Evolutionary conservation across 1,284 basidiomycete species (phyloP), one percentile per base, ranked within the genome.

Genomic region (Cutaneotrichosporon sp.): DNA sequence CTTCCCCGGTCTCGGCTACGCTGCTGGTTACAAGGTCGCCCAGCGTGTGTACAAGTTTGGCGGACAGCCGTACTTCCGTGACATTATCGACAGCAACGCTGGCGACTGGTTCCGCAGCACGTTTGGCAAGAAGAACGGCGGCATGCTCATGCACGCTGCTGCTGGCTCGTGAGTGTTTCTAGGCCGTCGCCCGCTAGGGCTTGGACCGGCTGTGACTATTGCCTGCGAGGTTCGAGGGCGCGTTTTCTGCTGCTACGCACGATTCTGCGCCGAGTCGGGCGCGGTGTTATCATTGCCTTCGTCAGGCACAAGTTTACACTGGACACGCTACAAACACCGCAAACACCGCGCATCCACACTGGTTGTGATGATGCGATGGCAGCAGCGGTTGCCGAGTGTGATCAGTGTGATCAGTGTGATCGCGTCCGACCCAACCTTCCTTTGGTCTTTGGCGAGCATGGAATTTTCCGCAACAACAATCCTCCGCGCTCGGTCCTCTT

Each of bases 1-100:
- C 47, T 99, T 99, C 84, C 96, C 97, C 32, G 96, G 96, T 69
- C 88, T 99, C 4, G 97, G 97, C 1, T 99, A 99, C 78, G 97
- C 96, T 4, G 96, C 93, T 36, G 93, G 94, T 0, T 99, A 99
- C 88, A 99, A 99, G 82, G 83, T 97, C 73, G 83, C 91, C 1
- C 93, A 97, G 82, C 87, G 92, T 58, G 87, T 96, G 73, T 97
- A 97, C 88, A 99, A 98, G 83, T 99, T 98, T 73, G 96, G 97
- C 66, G 97, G 96, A 1, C 96, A 99, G 82, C 96, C 97, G 26
- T 98, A 89, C 86, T 97, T 97, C 81, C 91, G 95, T 81, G 94
- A 98, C 82, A 80, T 95, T 76, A 88, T 99, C 76, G 86, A 86
- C 72, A 86, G 85, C 73, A 83, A 90, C 78, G 89, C 88, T 82